Conservation (phyloP, 129 eudicot species). For the Flaveria brownii region DNA sequence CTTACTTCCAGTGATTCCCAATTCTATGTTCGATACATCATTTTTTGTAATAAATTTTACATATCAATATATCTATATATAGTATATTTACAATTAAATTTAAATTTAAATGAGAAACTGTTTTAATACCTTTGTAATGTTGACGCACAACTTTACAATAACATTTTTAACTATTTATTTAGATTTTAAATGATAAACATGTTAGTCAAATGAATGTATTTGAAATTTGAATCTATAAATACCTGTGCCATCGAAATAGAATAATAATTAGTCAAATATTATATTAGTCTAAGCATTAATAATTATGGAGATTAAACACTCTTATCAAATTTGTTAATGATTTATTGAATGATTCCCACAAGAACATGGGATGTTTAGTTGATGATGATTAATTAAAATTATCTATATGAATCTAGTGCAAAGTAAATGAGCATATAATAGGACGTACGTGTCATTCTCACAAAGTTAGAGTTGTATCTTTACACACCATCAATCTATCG, state of each 20-base stretch:
- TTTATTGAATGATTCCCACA: slow-evolving; percentile 20
- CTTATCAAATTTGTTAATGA: slow-evolving; percentile 26
- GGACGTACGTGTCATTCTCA: slow-evolving; percentile 25
- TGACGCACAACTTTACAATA: no score
- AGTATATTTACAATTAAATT: no score
- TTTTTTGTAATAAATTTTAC: no score
- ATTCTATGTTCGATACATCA: no score
- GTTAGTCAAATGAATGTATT: no score
- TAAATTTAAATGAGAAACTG: no score
- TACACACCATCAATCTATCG: slow-evolving; percentile 7
- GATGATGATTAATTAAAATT: slow-evolving; percentile 31
- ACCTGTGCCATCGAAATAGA: neutral
- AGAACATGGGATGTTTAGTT: slow-evolving; percentile 38
- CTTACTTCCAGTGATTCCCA: no score
- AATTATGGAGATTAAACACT: slow-evolving; percentile 17
- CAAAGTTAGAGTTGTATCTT: slow-evolving; percentile 27
- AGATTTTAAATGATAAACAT: no score
- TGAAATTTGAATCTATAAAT: neutral
- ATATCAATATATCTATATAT: no score
- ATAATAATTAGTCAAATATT: slow-evolving; percentile 17
- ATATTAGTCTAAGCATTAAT: slow-evolving; percentile 13
- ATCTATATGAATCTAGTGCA: slow-evolving; percentile 32
- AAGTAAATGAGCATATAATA: neutral
- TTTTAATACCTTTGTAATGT: no score
- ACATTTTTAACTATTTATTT: no score